Evolutionary conservation across 495 filamentous ascomycete genomes (phyloP).

Genomic region (Aspergillus carlsbadensis): DNA sequence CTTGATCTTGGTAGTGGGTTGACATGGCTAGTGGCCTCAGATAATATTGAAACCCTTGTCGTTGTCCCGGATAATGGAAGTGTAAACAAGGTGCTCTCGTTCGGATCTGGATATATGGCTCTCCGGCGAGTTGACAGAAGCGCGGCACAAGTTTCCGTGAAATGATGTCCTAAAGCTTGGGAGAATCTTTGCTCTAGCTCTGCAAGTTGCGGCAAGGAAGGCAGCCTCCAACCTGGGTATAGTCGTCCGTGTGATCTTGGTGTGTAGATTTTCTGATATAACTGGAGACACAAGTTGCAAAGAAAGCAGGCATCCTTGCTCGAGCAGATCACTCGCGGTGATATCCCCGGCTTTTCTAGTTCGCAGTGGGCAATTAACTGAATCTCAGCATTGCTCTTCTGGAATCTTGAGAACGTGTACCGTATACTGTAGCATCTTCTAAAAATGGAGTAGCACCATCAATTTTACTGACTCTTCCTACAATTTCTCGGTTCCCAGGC

Average conservation of each 20-base stretch:
- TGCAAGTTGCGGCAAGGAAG: constrained; percentile 11
- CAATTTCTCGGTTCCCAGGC: too few relatives aligned
- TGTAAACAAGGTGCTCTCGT: constrained; percentile 15
- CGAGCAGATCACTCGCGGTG: constrained; percentile 17
- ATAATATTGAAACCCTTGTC: not conserved
- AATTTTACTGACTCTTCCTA: too few relatives aligned
- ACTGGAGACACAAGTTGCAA: constrained; percentile 10
- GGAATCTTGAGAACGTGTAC: too few relatives aligned
- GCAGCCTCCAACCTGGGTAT: constrained; percentile 17
- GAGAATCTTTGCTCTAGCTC: constrained; percentile 6
- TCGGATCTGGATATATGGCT: constrained; percentile 1
- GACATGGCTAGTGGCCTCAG: not conserved
- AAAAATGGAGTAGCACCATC: too few relatives aligned
- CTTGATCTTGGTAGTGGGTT: not conserved
- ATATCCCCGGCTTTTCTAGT: constrained; percentile 17
- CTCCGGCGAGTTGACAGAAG: constrained; percentile 5
- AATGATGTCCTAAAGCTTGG: constrained; percentile 1
- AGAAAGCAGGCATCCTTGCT: constrained; percentile 21
- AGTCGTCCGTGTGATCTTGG: constrained; percentile 14
- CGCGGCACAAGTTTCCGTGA: not conserved
- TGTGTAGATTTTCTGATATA: constrained; percentile 5
- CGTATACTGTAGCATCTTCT: too few relatives aligned
- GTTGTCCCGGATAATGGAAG: constrained; percentile 9
- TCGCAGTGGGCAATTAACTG: constrained; percentile 41
- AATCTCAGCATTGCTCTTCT: constrained; percentile 42